Evolutionary conservation across 352 stramenopile genomes (phyloP).

Genomic region (Discostella stelligera): DNA sequence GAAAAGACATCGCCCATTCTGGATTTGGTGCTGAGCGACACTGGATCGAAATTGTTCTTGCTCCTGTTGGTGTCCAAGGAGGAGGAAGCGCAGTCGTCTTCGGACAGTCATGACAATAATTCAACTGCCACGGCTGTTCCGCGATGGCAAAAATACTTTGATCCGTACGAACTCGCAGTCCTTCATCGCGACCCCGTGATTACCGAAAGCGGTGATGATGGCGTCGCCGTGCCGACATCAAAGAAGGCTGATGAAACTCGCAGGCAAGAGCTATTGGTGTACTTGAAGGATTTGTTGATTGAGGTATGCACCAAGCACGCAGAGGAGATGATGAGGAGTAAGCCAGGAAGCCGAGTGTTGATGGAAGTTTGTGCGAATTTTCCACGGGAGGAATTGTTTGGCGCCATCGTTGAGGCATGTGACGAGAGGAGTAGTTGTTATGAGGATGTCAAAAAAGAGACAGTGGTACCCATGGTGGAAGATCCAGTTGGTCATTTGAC

Average conservation of each 20-base stretch:
- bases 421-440: constrained; percentile 17
- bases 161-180: constrained; percentile 73
- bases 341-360: constrained; percentile 67
- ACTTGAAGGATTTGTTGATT: constrained; percentile 67
- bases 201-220: constrained; percentile 59
- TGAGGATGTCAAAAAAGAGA: constrained; percentile 33
- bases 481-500: constrained; percentile 71
- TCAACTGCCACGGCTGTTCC: constrained; percentile 3
- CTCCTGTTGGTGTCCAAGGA: constrained; percentile 62
- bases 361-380: constrained; percentile 66
- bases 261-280: constrained; percentile 73
- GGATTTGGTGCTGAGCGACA: constrained; percentile 70
- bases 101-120: constrained; percentile 35
- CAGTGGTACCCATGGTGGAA: constrained; percentile 62
- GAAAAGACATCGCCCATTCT: constrained; percentile 61
- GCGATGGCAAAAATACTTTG: constrained; percentile 70
- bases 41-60: constrained; percentile 79
- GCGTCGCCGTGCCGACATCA: constrained; percentile 68
- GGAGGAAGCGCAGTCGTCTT: constrained; percentile 28
- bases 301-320: constrained; percentile 67
- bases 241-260: constrained; percentile 79
- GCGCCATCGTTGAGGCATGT: constrained; percentile 63
- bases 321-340: constrained; percentile 62
- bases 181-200: constrained; percentile 56
- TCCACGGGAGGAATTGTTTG: constrained; percentile 50